Evolutionary conservation across 2,329 filamentous ascomycete genomes (phyloP).

Genomic region (Clonostachys rosea): DNA sequence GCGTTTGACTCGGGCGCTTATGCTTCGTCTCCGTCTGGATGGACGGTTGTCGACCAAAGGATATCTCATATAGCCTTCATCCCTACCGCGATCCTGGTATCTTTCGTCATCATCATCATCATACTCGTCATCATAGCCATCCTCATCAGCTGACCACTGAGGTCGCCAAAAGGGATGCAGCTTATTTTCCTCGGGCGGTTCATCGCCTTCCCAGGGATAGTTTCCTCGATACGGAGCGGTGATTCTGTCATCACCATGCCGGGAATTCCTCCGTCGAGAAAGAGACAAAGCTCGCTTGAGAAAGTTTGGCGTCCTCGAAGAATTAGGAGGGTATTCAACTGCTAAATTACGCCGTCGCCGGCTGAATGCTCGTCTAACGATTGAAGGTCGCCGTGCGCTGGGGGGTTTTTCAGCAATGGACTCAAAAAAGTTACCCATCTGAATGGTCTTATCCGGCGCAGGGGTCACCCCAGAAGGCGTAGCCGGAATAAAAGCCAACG

Average conservation of each 20-base stretch:
- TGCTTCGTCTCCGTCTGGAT: constrained; percentile 33
- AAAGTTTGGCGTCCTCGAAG: constrained; percentile 33
- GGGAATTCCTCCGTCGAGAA: constrained; percentile 19
- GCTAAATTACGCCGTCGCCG: constrained; percentile 36
- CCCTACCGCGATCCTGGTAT: constrained; percentile 5
- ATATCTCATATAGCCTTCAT: constrained; percentile 33
- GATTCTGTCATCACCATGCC: neutral
- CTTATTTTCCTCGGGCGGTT: constrained; percentile 45
- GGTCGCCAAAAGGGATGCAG: constrained; percentile 60
- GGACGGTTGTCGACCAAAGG: constrained; percentile 45
- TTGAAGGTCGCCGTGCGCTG: constrained; percentile 39
- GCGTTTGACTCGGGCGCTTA: constrained; percentile 49
- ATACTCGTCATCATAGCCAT: constrained; percentile 18
- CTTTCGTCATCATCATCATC: constrained; percentile 18
- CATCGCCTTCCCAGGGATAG: constrained; percentile 36
- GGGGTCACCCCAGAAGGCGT: constrained; percentile 58
- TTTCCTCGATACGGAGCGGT: constrained; percentile 9
- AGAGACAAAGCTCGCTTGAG: constrained; percentile 49
- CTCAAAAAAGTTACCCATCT: constrained; percentile 50
- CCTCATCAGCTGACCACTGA: constrained; percentile 31
- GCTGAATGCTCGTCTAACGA: constrained; percentile 49
- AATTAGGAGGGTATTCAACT: constrained; percentile 31
- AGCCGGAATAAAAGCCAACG: constrained; percentile 58
- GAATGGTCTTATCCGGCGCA: constrained; percentile 42
- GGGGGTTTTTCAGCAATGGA: constrained; percentile 25